Conservation (phyloP, 2,329 filamentous ascomycete species). For the Hortaea sp. region DNA sequence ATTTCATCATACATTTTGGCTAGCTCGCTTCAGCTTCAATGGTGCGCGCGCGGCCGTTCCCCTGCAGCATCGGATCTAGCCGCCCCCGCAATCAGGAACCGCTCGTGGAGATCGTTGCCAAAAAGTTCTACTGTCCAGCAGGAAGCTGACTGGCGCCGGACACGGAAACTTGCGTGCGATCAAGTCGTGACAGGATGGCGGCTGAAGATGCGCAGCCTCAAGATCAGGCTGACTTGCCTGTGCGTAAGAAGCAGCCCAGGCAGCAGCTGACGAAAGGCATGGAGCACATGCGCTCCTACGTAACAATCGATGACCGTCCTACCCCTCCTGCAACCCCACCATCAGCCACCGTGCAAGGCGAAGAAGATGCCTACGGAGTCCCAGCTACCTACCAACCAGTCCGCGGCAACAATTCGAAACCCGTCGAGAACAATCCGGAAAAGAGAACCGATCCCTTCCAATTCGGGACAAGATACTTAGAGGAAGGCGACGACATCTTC, state of each 20-base stretch:
- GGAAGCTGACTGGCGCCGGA: no score
- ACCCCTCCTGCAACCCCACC: background rate
- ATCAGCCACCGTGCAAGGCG: background rate
- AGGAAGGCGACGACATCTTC: conserved; percentile 80
- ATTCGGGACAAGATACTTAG: conserved; percentile 81
- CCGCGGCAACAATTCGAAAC: conserved; percentile 47
- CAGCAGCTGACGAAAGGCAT: conserved; percentile 42
- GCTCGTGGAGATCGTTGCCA: no score
- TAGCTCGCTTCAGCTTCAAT: no score
- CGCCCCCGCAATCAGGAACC: no score
- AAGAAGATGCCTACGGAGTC: conserved; percentile 40
- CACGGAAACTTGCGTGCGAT: no score
- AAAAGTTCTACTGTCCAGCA: no score
- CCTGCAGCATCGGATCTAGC: no score
- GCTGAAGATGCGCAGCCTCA: conserved; percentile 1
- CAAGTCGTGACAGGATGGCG: conserved; percentile 8
- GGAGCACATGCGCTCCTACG: conserved; percentile 42
- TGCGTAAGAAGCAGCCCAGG: conserved; percentile 20
- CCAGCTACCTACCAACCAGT: conserved; percentile 36
- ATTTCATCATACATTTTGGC: background rate
- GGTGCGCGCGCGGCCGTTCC: no score
- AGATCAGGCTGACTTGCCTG: conserved; percentile 4
- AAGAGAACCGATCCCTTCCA: conserved; percentile 90
- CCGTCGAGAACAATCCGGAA: conserved; percentile 63
- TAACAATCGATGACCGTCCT: conserved; percentile 28